phyloP scores from a whole-genome alignment of 208 protist genomes.

The Acanthamoeba castellanii region DNA sequence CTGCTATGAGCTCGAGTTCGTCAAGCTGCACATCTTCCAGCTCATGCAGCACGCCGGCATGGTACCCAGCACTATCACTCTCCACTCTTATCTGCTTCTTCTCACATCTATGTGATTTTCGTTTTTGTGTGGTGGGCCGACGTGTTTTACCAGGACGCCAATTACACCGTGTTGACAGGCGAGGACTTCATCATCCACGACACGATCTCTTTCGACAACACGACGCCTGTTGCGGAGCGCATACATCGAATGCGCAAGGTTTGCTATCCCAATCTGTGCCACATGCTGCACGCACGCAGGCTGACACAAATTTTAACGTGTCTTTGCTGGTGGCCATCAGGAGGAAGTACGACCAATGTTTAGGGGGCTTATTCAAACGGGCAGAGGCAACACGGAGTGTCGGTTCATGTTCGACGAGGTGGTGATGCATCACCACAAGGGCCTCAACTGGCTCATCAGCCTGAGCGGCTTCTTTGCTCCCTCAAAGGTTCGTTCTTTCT shows the following conservation, averaged over 20 bases:
- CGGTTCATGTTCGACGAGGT: slow-evolving; percentile 58
- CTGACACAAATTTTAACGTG: not conserved
- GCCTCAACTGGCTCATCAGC: slow-evolving; percentile 61
- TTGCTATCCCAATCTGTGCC: not conserved
- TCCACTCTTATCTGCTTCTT: not conserved
- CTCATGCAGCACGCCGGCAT: slow-evolving; percentile 44
- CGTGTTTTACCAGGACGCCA: not conserved
- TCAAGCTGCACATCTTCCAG: slow-evolving; percentile 71
- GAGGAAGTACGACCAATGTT: slow-evolving; percentile 43
- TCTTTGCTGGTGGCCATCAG: not conserved
- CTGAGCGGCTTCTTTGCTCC: slow-evolving; percentile 43
- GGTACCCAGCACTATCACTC: not conserved
- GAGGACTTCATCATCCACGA: slow-evolving; percentile 74
- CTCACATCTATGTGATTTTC: not conserved
- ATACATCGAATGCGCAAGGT: slow-evolving; percentile 35
- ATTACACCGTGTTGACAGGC: slow-evolving; percentile 65
- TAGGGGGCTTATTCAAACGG: not conserved
- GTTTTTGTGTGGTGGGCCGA: not conserved
- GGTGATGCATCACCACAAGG: slow-evolving; percentile 51
- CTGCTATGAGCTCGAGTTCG: slow-evolving; percentile 71
- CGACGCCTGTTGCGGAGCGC: slow-evolving; percentile 63
- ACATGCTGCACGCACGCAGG: not conserved
- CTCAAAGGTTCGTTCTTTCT: not conserved
- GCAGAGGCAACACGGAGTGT: not conserved
- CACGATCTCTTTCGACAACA: slow-evolving; percentile 66